Evolutionary conservation across 495 filamentous ascomycete genomes (phyloP), one percentile per base, ranked within the genome.

Genomic region (Cryomyces antarcticus): DNA sequence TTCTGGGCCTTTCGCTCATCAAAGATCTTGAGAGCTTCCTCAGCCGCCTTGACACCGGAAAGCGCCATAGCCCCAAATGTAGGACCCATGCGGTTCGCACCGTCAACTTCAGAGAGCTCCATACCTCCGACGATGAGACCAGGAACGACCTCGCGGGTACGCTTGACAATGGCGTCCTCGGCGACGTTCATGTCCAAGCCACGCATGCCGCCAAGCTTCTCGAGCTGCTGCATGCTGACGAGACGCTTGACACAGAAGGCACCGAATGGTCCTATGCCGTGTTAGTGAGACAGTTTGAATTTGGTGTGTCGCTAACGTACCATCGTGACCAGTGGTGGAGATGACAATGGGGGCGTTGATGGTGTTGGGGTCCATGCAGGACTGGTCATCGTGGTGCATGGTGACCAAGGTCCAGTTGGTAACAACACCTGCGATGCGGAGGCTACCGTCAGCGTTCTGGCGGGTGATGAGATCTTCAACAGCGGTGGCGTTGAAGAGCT

Each of bases 321-420:
- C 85, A 48, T 93, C 85, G 51, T 93, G 85, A 31, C 85, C 85
- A 7, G 85, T 92, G 35, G 84, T 92, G 45, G 74, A 80, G 61
- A 93, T 78, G 48, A 89, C 65, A 44, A 93, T 57, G 3, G 84
- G 82, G 3, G 82, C 80, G 56, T 92, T 92, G 69, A 93, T 86
- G 57, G 84, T 92, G 70, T 86, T 93, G 48, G 85, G 85, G 59
- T 93, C 85, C 82, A 89, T 92, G 77, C 83, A 89, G 46, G 71
- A 78, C 65, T 89, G 83, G 62, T 87, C 82, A 58, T 86, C 81
- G 58, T 93, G 85, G 62, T 93, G 82, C 67, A 89, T 81, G 45
- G 74, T 71, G 41, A 92, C 84, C 17, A 93, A 69, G 0, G 85
- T 89, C 85, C 85, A 93, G 71, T 93, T 93, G 44, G 81, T 85